Evolutionary conservation across 2,329 filamentous ascomycete species (phyloP), one percentile per base, ranked within the genome.

Genomic region (Hymenoscyphus infarciens): DNA sequence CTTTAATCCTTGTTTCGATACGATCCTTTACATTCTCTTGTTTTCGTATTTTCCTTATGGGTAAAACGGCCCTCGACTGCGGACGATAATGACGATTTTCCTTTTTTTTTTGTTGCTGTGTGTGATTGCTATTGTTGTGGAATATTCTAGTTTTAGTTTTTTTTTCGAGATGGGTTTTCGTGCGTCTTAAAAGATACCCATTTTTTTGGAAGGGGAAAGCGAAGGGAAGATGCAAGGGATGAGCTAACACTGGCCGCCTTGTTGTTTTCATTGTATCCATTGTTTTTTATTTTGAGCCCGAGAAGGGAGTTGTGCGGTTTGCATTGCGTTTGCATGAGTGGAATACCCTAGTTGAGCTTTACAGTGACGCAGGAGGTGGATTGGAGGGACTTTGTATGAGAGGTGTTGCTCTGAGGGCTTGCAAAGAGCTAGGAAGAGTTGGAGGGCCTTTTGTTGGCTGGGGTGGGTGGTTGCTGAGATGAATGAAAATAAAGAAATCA

Each of bases 331-430:
- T 42, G 35, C 35, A 29, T 39, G 56, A 31, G 22, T 42, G 33
- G 56, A 57, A 57, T 57, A 57, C 56, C 56, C 56, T 29, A 22
- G 35, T 27, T 33, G 53, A 55, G 25, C 27, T 33, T 55, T 33
- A 29, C 1, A n/a, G 39, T 22, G 10, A 52, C 13, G 16, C 6
- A 19, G 16, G 13, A 38, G 35, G 13, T 11, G 35, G 35, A 38
- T 38, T 38, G 4, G 35, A 13, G 35, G 35, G 35, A 38, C 11
- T 38, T 35, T 38, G 35, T 38, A 45, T 45, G 39, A 45, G 39
- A 45, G 2, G n/a, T 22, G 5, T 45, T 38, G 35, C 35, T 22
- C 39, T 45, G 25, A 5, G 27, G 31, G 27, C 53, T 22, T 19
- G 54, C 1, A 13, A 38, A 19, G 27, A 33, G 29, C n/a, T 22